Base-by-base conservation (phyloP, 2,329 filamentous ascomycete genomes). In the Ascochyta viciae-villosae region DNA sequence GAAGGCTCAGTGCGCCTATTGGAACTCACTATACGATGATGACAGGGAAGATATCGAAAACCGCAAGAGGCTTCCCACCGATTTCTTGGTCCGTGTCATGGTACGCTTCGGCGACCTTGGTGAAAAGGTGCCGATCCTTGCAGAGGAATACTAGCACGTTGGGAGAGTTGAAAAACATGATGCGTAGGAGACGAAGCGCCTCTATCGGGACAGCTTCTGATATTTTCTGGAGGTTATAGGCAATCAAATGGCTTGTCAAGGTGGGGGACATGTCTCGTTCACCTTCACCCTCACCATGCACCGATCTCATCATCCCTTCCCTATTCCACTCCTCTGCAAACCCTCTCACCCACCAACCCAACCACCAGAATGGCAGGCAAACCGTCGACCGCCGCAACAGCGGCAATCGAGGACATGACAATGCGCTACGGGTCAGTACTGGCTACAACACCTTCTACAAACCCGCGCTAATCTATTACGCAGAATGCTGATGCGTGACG, bases 21-120 rank as follows among this genome's bases (percentile, higher is more conserved):
- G 35, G 29, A 6, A n/a, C 0, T 8, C 13, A 19, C 19, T 19
- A 19, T 19, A 19, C 3, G 6, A 2, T 0, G 10, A 4, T 10
- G 41, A 46, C 22, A 0, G 0, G 4, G 34, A 7, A 12, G 22
- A 47, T 6, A 7, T 35, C 1, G 33, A 19, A 2, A 22, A 35
- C 9, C 19, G 15, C 2, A 33, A 46, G 19, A 27, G 13, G 1
- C 42, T 53, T 23, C 37, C 50, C 3, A 22, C 27, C n/a, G 22
- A 41, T 2, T 53, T 47, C n/a, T 13, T 53, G 10, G 15, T 53
- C 3, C 35, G 37, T 10, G 43, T 47, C 2, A 41, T 53, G 50
- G 4, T 35, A 6, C 16, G 35, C 3, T 41, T 39, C 35, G 16
- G 41, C 15, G 16, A 37, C 10, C 16, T 49, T 12, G 29, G 34